Evolutionary conservation across 495 filamentous ascomycete genomes (phyloP), one percentile per base, ranked within the genome.

Genomic region (Aspergillus saccharolyticus): DNA sequence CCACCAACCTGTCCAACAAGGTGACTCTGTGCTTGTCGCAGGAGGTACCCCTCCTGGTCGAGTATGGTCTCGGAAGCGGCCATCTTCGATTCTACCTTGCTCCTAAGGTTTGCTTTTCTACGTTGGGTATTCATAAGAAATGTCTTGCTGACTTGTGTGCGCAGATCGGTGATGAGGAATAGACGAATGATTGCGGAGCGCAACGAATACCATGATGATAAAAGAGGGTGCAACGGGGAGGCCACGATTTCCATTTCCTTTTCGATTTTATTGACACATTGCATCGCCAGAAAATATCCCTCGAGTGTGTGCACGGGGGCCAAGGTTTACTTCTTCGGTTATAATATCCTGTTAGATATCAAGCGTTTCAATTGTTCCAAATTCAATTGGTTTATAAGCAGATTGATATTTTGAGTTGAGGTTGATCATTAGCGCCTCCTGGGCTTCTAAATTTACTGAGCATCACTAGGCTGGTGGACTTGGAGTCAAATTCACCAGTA

Each of bases 31-130:
- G 89, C 75, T 81, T 99, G 50, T 96, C 91, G 48, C 91, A 90
- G 71, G 94, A 99, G 76, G 92, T 99, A 44, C 94, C 94, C 20
- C 85, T 99, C 63, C 78, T 97, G 54, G 94, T 99, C 19, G 93
- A 97, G 76, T 99, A 97, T 66, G 79, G 74, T 48, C 78, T 97
- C 57, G 88, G 86, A 60, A 90, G 85, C 78, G 95, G 93, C 70
- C 92, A 89, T 70, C 74, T 98, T 69, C 80, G 95, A 61, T 99
- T 97, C 84, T 99, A 97, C 74, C 85, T 99, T 53, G 94, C 94
- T 63, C 94, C 94, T 52, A 99, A 99, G 91, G 89, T 90, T 75
- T 47, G 80, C n/a, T n/a, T 73, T n/a, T 48, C 25, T n/a, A 21
- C 42, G 6, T 45, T 20, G 14, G 52, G 20, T 51, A 15, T 20